These are phyloP conservation scores for Globisporangium uncinulatum DNA, from an alignment of 352 stramenopile species.

Conservation along the genomic window DNA sequence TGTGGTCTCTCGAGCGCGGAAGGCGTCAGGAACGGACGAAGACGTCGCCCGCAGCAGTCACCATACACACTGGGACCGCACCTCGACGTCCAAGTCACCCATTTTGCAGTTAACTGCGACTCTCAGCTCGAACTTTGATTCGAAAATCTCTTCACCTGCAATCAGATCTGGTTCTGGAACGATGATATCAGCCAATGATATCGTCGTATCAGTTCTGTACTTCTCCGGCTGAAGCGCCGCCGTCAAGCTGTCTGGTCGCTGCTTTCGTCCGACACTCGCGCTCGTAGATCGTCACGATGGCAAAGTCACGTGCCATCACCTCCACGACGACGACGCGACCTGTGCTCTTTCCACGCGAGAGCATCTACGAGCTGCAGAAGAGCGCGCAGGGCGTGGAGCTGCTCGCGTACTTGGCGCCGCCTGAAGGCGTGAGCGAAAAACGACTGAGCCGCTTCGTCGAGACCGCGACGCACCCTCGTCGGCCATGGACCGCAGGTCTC, in stretches of 20 bases:
- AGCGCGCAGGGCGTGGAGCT: conserved; percentile 49
- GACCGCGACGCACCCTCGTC: conserved; percentile 51
- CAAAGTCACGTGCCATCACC: not conserved
- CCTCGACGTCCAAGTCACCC: too few species aligned
- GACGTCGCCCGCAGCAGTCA: not conserved
- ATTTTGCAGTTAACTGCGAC: too few species aligned
- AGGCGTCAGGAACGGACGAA: not conserved
- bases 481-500: conserved; percentile 61
- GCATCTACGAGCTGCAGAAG: conserved; percentile 56
- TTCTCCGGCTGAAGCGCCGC: too few species aligned
- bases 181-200: too few species aligned
- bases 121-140: too few species aligned
- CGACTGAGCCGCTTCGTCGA: conserved; percentile 64
- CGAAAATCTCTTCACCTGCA: too few species aligned
- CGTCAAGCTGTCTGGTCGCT: too few species aligned
- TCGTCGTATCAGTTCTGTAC: too few species aligned
- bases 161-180: too few species aligned
- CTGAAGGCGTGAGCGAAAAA: conserved; percentile 60
- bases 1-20: not conserved
- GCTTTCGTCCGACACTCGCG: not conserved
- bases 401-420: conserved; percentile 31
- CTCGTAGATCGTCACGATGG: conserved; percentile 1
- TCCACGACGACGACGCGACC: not conserved
- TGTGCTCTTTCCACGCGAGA: conserved; percentile 27
- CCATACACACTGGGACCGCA: too few species aligned